A percentile compares a stretch with the other conserved stretches of the same genome.
Conservation (phyloP, 345 rosid species). For the Salix arbutifolia region DNA sequence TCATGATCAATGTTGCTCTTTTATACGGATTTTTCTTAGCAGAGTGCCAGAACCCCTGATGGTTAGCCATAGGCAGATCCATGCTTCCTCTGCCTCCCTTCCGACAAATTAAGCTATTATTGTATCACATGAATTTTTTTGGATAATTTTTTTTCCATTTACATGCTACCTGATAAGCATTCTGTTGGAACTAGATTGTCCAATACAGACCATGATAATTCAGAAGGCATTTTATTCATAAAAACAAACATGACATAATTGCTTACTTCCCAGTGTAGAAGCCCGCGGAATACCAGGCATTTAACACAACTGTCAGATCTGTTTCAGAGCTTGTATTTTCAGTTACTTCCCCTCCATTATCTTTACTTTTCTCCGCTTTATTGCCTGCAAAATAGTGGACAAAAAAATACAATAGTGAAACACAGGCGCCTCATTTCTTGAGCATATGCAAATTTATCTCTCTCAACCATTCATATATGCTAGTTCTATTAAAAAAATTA, state of each 20-base stretch:
- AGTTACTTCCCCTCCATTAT: constrained; percentile 20
- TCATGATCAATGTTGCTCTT: too few species aligned
- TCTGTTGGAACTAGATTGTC: not conserved
- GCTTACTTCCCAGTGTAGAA: constrained; percentile 63
- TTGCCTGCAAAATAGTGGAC: not conserved
- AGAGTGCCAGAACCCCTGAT: not conserved
- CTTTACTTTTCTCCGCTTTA: constrained; percentile 18
- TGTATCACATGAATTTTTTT: not conserved
- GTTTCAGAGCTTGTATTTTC: constrained; percentile 32
- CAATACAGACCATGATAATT: not conserved
- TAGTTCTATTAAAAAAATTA: too few species aligned
- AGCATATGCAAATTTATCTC: not conserved
- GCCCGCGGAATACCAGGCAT: constrained; percentile 67
- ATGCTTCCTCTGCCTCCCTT: not conserved
- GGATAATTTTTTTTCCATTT: not conserved
- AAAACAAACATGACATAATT: not conserved
- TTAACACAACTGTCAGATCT: constrained; percentile 47
- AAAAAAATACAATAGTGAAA: not conserved
- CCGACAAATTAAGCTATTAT: not conserved
- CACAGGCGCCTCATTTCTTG: not conserved
- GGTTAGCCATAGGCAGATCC: too few species aligned
- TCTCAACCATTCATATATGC: not conserved
- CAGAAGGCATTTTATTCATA: too few species aligned
- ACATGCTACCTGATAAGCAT: not conserved
- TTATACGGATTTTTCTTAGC: not conserved